Percentiles rank a stretch among this genome's conserved stretches.
Conservation (phyloP, 768 basidiomycete genomes). For the Tylopilus sp. region DNA sequence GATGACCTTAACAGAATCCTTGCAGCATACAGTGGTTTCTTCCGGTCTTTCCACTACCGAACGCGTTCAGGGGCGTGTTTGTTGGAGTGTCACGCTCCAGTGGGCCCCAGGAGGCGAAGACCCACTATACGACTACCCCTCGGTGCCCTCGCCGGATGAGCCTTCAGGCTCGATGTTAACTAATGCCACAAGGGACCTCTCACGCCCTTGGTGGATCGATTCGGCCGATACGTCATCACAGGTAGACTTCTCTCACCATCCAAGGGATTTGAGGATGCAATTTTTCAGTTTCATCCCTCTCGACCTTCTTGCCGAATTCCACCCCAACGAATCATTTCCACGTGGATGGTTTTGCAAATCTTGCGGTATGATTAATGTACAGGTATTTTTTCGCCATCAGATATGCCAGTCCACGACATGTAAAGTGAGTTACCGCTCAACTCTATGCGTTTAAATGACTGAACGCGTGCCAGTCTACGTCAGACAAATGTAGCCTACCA, state of each 20-base stretch:
- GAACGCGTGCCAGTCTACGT: constrained; percentile 12
- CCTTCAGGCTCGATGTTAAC: neutral
- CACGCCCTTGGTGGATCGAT: constrained; percentile 25
- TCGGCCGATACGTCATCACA: neutral
- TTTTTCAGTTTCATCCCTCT: constrained; percentile 29
- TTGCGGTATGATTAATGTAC: constrained; percentile 50
- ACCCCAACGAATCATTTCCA: constrained; percentile 34
- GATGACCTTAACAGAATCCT: constrained; percentile 3
- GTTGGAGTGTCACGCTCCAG: constrained; percentile 44
- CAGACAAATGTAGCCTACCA: neutral
- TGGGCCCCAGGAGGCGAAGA: constrained; percentile 54
- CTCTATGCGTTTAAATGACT: neutral
- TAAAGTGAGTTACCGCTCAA: constrained; percentile 28
- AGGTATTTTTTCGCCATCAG: constrained; percentile 44
- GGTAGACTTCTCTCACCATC: constrained; percentile 3
- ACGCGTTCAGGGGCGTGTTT: constrained; percentile 31
- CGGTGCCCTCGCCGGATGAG: neutral
- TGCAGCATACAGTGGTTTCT: constrained; percentile 14
- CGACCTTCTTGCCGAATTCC: constrained; percentile 29
- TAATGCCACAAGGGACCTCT: neutral
- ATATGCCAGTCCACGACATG: constrained; percentile 42
- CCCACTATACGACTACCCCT: constrained; percentile 14
- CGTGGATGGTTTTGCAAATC: constrained; percentile 47
- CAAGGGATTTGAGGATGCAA: constrained; percentile 25
- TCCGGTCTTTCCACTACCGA: neutral